These are phyloP conservation scores for Puccinia horiana DNA, from an alignment of 1,284 basidiomycete genomes.

Conservation along the genomic window DNA sequence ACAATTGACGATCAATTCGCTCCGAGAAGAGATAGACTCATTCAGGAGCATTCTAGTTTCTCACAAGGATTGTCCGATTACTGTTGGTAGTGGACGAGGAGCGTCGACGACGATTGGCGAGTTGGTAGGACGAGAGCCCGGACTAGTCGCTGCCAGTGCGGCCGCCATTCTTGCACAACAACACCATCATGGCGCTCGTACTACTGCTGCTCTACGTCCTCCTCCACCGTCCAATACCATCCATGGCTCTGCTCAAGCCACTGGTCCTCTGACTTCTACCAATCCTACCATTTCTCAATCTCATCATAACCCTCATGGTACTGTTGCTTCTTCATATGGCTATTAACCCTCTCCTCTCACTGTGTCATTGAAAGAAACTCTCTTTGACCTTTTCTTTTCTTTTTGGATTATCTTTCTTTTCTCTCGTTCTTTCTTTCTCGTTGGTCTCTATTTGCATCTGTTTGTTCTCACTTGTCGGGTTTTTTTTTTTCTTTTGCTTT, in stretches of 20 bases:
- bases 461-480: not conserved
- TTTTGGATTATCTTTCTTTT: not conserved
- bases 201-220: not conserved
- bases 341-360: slow-evolving; percentile 3
- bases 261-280: not conserved
- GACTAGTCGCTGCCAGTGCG: slow-evolving; percentile 17
- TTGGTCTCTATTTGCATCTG: not conserved
- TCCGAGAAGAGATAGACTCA: slow-evolving; percentile 66
- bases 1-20: slow-evolving; percentile 62
- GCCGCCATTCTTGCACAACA: slow-evolving; percentile 34
- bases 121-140: slow-evolving; percentile 19
- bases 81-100: slow-evolving; percentile 18
- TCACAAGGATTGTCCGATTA: slow-evolving; percentile 55
- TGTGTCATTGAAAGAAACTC: too few species aligned
- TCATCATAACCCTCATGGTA: slow-evolving; percentile 1
- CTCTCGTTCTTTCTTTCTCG: slow-evolving; percentile 1
- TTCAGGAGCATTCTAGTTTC: slow-evolving; percentile 61
- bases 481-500: not conserved
- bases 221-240: not conserved
- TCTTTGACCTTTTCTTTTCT: not conserved
- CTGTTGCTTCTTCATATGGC: slow-evolving; percentile 21
- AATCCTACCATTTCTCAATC: slow-evolving; percentile 6
- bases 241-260: not conserved
- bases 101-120: slow-evolving; percentile 34
- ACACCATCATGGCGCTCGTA: not conserved